Percentiles rank a stretch among this genome's conserved stretches.
phyloP scores from a whole-genome alignment of 2,329 filamentous ascomycete species.

The Myriangium duriaei region DNA sequence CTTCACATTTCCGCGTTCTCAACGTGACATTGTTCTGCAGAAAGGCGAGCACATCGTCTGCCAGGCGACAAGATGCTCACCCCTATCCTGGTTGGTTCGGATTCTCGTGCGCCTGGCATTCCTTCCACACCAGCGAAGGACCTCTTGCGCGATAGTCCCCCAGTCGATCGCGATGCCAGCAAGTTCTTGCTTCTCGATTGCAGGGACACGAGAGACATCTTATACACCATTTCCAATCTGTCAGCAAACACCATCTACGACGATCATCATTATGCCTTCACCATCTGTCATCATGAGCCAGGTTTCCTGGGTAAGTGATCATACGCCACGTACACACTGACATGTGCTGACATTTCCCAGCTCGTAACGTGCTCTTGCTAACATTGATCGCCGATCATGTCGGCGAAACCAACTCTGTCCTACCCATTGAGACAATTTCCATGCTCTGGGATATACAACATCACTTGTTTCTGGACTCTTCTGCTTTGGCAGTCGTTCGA shows the following conservation, averaged over 20 bases:
- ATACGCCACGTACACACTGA: no score
- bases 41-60: no score
- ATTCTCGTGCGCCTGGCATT: no score
- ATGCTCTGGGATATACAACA: constrained; percentile 1
- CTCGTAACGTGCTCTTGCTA: neutral
- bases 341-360: neutral
- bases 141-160: neutral
- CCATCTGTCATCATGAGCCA: neutral
- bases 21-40: no score
- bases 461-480: neutral
- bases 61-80: no score
- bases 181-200: neutral
- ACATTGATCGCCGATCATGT: neutral
- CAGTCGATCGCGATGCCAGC: neutral
- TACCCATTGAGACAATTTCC: no score
- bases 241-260: neutral
- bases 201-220: neutral
- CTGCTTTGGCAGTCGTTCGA: neutral
- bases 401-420: neutral
- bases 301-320: neutral
- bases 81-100: no score
- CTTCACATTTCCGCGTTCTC: no score
- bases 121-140: neutral
- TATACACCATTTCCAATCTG: neutral
- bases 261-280: neutral